Evolutionary conservation across 495 filamentous ascomycete genomes (phyloP).

Genomic region (Friedmanniomyces simplex): DNA sequence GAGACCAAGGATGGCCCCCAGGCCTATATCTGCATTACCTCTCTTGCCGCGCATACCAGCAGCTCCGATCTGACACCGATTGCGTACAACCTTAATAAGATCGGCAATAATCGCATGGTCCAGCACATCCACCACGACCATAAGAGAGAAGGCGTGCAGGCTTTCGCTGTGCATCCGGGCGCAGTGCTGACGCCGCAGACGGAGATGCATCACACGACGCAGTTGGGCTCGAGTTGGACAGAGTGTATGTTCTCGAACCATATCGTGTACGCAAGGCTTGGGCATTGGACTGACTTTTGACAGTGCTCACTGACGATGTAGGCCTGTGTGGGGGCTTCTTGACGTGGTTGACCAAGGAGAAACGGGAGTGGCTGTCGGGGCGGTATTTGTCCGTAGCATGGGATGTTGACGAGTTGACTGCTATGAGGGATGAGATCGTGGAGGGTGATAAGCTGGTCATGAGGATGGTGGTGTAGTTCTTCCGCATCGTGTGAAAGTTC

Average conservation of each 20-base stretch:
- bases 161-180: constrained; percentile 28
- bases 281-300: background rate
- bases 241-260: background rate
- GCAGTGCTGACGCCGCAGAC: constrained; percentile 27
- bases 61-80: constrained; percentile 12
- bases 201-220: background rate
- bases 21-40: constrained; percentile 20
- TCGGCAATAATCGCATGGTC: constrained; percentile 20
- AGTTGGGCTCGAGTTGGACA: background rate
- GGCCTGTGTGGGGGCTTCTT: constrained; percentile 20
- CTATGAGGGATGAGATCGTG: constrained; percentile 12
- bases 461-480: constrained; percentile 20
- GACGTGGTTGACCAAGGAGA: constrained; percentile 14
- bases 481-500: background rate
- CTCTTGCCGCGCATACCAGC: constrained; percentile 8
- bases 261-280: too few relatives aligned
- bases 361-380: constrained; percentile 15
- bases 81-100: constrained; percentile 22
- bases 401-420: constrained; percentile 13
- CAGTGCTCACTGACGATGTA: constrained; percentile 20
- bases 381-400: constrained; percentile 6
- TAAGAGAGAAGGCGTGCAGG: constrained; percentile 16
- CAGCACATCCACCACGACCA: constrained; percentile 23
- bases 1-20: constrained; percentile 17
- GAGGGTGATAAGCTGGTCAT: constrained; percentile 6